phyloP scores from a whole-genome alignment of 2,329 filamentous ascomycete genomes.

The Fusarium sarcochroum region DNA sequence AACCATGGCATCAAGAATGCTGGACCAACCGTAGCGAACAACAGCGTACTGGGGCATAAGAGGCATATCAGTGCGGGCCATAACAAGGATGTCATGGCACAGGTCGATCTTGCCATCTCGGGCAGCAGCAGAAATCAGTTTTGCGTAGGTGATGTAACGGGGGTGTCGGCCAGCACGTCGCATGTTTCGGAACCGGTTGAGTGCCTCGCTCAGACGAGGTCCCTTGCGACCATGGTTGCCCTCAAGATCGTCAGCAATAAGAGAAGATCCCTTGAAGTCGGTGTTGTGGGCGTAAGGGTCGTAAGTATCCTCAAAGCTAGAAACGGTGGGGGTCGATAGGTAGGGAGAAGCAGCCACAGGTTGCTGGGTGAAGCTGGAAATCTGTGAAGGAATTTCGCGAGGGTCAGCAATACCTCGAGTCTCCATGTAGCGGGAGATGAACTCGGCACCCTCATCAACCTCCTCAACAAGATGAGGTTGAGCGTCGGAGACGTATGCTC shows the following conservation, averaged over 20 bases:
- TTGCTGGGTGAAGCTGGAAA: slow-evolving; percentile 60
- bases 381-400: slow-evolving; percentile 65
- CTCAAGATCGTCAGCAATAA: slow-evolving; percentile 92
- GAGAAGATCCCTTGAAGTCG: slow-evolving; percentile 92
- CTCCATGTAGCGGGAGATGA: slow-evolving; percentile 72
- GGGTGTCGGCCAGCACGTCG: slow-evolving; percentile 92
- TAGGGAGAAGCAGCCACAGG: slow-evolving; percentile 63
- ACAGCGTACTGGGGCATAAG: slow-evolving; percentile 85
- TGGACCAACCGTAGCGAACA: slow-evolving; percentile 95
- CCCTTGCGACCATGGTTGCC: slow-evolving; percentile 80
- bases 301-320: slow-evolving; percentile 83
- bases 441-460: slow-evolving; percentile 88
- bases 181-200: slow-evolving; percentile 91
- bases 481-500: slow-evolving; percentile 67
- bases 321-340: slow-evolving; percentile 67
- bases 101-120: slow-evolving; percentile 86
- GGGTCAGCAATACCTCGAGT: slow-evolving; percentile 68
- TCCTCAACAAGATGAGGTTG: slow-evolving; percentile 77
- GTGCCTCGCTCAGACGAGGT: slow-evolving; percentile 82
- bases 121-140: slow-evolving; percentile 91
- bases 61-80: slow-evolving; percentile 91
- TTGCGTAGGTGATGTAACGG: slow-evolving; percentile 96
- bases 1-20: slow-evolving; percentile 96
- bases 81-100: slow-evolving; percentile 87
- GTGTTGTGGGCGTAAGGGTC: slow-evolving; percentile 93